These are phyloP conservation scores for Kuraishia capsulata DNA, from an alignment of 805 yeast species.

Conservation along the genomic window DNA sequence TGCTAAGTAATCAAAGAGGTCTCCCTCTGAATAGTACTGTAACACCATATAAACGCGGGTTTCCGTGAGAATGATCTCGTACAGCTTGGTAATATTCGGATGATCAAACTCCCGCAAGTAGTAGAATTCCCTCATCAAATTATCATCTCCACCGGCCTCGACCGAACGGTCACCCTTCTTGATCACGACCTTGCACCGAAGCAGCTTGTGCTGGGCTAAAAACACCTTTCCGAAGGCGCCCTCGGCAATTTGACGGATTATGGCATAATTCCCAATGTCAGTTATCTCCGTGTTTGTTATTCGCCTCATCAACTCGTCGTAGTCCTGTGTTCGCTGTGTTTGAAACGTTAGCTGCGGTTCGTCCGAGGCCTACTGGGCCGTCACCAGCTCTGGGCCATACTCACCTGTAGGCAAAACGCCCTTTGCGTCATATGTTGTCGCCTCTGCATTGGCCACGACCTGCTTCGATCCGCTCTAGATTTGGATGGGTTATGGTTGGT, in stretches of 20 bases:
- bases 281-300: constrained; percentile 31
- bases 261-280: constrained; percentile 75
- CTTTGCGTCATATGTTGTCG: background rate
- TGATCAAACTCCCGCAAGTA: constrained; percentile 80
- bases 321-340: constrained; percentile 22
- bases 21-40: constrained; percentile 83
- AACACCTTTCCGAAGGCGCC: constrained; percentile 92
- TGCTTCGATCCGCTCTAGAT: background rate
- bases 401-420: background rate
- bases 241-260: constrained; percentile 72
- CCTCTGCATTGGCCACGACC: background rate
- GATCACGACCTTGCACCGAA: constrained; percentile 72
- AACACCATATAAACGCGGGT: constrained; percentile 75
- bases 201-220: constrained; percentile 68
- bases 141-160: constrained; percentile 57
- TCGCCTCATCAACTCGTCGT: constrained; percentile 25
- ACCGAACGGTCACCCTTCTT: constrained; percentile 49
- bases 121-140: constrained; percentile 82
- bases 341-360: too few relatives aligned
- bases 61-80: constrained; percentile 81
- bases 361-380: too few relatives aligned
- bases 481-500: background rate
- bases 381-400: too few relatives aligned
- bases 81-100: constrained; percentile 74
- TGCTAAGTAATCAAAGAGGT: constrained; percentile 59